Conservation (phyloP, 73 alveolate genomes). For the Paramecium caudatum region DNA sequence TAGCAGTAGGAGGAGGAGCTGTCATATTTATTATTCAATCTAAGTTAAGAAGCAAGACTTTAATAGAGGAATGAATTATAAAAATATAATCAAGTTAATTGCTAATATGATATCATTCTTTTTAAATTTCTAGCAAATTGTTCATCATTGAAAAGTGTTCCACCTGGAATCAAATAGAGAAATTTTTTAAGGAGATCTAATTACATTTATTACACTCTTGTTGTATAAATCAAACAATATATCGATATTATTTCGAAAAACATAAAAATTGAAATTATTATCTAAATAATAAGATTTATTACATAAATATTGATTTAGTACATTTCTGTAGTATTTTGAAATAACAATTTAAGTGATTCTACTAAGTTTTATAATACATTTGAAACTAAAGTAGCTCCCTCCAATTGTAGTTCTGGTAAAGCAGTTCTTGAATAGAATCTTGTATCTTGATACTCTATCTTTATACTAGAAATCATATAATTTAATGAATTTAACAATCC, state of each 20-base stretch:
- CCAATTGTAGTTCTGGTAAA: not conserved
- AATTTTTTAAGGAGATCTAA: not conserved
- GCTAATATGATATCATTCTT: not conserved
- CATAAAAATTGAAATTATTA: not conserved
- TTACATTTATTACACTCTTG: not conserved
- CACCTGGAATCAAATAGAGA: conserved; percentile 4
- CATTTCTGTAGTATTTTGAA: no score
- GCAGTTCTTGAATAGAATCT: not conserved
- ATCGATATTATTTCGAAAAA: not conserved
- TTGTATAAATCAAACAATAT: not conserved
- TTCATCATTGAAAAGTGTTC: not conserved
- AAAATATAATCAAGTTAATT: not conserved
- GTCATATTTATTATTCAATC: conserved; percentile 20
- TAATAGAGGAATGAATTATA: no score
- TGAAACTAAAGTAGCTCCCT: conserved; percentile 25
- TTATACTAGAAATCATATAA: not conserved
- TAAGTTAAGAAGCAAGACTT: no score
- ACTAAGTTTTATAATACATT: not conserved
- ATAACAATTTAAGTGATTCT: not conserved
- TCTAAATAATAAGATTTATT: not conserved
- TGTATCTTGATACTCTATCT: not conserved
- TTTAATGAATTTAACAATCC: conserved; percentile 9
- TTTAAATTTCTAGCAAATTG: not conserved
- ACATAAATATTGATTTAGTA: not conserved
- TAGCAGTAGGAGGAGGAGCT: not conserved